phyloP scores from a whole-genome alignment of 306 rosid species.

The Casuarina cunninghamiana region DNA sequence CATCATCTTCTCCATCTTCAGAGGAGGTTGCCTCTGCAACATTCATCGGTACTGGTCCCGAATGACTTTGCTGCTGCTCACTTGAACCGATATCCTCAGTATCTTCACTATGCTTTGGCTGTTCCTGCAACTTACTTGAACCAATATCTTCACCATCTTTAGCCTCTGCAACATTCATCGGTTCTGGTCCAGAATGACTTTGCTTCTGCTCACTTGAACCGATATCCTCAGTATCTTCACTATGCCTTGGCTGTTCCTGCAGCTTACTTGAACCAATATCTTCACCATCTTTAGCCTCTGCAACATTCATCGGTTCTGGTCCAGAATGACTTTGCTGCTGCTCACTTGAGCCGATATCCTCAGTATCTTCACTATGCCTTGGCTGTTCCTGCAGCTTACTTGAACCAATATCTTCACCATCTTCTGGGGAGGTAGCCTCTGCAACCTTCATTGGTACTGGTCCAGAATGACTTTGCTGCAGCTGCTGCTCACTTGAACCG shows the following conservation, averaged over 20 bases:
- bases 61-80: neutral
- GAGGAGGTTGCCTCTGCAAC: too few species aligned
- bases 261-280: neutral
- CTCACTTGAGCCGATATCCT: neutral
- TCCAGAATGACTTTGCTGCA: neutral
- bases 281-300: too few species aligned
- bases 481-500: neutral
- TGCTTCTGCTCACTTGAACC: neutral
- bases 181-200: neutral
- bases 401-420: too few species aligned
- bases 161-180: too few species aligned
- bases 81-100: neutral
- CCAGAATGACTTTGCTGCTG: neutral
- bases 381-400: neutral
- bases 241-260: neutral
- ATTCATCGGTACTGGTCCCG: neutral
- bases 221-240: too few species aligned
- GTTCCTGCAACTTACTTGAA: neutral
- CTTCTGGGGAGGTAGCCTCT: too few species aligned
- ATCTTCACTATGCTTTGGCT: too few species aligned
- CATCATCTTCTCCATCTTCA: too few species aligned
- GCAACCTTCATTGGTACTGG: neutral
- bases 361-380: neutral
- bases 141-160: too few species aligned
- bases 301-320: too few species aligned